Evolutionary conservation across 176 grass and related monocot genomes (phyloP), one percentile per base, ranked within the genome.

Genomic region (Musa schizocarpa): DNA sequence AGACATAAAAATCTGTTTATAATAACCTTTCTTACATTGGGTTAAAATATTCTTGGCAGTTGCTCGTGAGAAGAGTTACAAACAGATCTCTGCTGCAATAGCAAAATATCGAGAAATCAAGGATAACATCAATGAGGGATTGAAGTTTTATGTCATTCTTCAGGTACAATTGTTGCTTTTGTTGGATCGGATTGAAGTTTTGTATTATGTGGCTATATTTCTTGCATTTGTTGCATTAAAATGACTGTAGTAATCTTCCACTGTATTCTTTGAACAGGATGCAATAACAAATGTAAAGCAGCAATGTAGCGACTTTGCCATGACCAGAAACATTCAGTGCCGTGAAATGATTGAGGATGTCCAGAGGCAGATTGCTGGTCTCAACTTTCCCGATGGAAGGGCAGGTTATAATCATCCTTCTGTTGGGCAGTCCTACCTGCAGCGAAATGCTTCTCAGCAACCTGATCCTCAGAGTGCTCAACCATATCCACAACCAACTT

Each of bases 321-420:
- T 92, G 87, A 96, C 93, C 24, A 76, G 93, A 51, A 92, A 90
- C 73, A 96, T 96, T 70, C 93, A 96, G 55, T 92, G 95, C 74
- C 95, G 86, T 21, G 95, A 99, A 82, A 99, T 94, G 95, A 99
- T 92, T 2, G 91, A 99, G 68, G 95, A 99, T 16, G 93, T 74
- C 93, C 89, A 96, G 82, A 89, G 79, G 65, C 85, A 92, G 83
- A 74, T 96, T 63, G 89, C 93, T 0, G 93, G 93, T 73, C 92
- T 92, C 83, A 96, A 74, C 80, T 96, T 96, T 69, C 86, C 83
- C 3, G 76, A 75, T 56, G 59, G 59, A 14, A 84, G 75, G 52
- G 54, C 59, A 6, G 66, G 72, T 8, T 83, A 83, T 67, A 87
- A 72, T 52, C 79, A 86, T 80, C 83, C 66, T 19, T 73, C 87